Percentiles rank a stretch among this genome's conserved stretches.
These are phyloP conservation scores for Penicillium dipodomyicola DNA, from an alignment of 495 filamentous ascomycete species.

Conservation along the genomic window DNA sequence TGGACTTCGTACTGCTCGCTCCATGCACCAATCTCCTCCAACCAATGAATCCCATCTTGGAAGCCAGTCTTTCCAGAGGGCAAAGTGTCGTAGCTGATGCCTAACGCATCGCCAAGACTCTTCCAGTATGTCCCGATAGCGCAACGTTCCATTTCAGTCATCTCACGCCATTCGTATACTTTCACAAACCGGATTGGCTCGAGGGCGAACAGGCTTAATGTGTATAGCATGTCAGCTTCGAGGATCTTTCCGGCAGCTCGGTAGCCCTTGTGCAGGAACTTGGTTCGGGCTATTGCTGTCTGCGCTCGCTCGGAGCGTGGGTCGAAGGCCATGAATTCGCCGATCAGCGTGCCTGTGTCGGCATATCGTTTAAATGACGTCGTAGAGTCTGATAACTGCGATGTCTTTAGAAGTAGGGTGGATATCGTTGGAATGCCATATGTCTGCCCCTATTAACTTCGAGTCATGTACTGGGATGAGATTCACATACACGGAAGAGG, in stretches of 20 bases:
- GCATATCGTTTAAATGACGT: slow-evolving; percentile 60
- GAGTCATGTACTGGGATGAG: background rate
- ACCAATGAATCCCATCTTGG: slow-evolving; percentile 59
- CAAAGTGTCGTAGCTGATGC: slow-evolving; percentile 47
- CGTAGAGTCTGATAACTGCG: slow-evolving; percentile 50
- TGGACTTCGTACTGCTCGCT: slow-evolving; percentile 51
- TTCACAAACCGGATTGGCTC: slow-evolving; percentile 56
- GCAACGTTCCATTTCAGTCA: slow-evolving; percentile 61
- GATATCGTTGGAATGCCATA: slow-evolving; percentile 67
- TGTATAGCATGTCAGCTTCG: slow-evolving; percentile 65
- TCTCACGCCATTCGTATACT: slow-evolving; percentile 59
- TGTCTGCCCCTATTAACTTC: slow-evolving; percentile 40
- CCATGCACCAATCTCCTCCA: slow-evolving; percentile 58
- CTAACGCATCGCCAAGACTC: slow-evolving; percentile 58
- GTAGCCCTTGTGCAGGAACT: slow-evolving; percentile 61
- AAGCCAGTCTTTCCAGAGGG: slow-evolving; percentile 43
- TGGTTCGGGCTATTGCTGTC: slow-evolving; percentile 60
- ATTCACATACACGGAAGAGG: slow-evolving; percentile 51
- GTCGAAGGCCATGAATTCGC: slow-evolving; percentile 49
- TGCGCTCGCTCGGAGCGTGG: slow-evolving; percentile 51
- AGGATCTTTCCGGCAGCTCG: slow-evolving; percentile 55
- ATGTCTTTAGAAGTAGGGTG: slow-evolving; percentile 54
- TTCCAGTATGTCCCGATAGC: slow-evolving; percentile 65
- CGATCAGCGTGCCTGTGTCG: slow-evolving; percentile 59
- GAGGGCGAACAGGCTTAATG: slow-evolving; percentile 56